Base-by-base conservation (phyloP, 257 asterid species). In the Fraxinus cuspidata region DNA sequence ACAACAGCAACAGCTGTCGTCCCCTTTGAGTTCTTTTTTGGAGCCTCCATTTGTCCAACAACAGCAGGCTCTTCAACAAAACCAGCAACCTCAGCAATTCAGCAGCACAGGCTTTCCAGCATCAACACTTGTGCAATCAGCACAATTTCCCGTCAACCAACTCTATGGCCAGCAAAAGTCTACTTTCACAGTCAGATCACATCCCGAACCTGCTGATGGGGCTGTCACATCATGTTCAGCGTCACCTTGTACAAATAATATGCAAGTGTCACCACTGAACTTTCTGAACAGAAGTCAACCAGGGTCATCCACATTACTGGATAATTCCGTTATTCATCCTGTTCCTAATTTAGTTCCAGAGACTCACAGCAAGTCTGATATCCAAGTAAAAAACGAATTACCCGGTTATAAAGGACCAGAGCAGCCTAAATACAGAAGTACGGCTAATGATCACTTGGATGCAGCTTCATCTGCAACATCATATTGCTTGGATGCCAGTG, bases 381-480 rank as follows among this genome's bases (percentile, higher is more conserved):
- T 40, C 60, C 93, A 88, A 74, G 79, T 77, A 51, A 95, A 90
- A 79, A 88, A 88, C 29, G 96, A 92, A 23, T 56, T 85, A 9
- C 68, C 89, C 65, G 76, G 69, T 89, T 88, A 91, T 44, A 94
- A 87, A 84, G 81, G 82, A 66, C 74, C 81, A 3, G 97, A 92
- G 71, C 93, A 85, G 80, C 83, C 89, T 27, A 94, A 87, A 70
- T 85, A 80, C 83, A 94, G 85, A 88, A 80, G 78, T 40, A 78
- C 71, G 64, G 84, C 81, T 73, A 80, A 81, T 68, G 94, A 92
- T 66, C 92, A 88, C 81, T 77, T 91, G 87, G 99, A 93, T 21
- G 96, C 91, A 76, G 80, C 97, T 12, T 95, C 99, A 74, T 89
- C 99, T 9, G 93, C 91, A 3, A 89, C 98, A 58, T 93, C 99